Conservation (phyloP, 2,329 filamentous ascomycete species). For the Diaporthe vexans region DNA sequence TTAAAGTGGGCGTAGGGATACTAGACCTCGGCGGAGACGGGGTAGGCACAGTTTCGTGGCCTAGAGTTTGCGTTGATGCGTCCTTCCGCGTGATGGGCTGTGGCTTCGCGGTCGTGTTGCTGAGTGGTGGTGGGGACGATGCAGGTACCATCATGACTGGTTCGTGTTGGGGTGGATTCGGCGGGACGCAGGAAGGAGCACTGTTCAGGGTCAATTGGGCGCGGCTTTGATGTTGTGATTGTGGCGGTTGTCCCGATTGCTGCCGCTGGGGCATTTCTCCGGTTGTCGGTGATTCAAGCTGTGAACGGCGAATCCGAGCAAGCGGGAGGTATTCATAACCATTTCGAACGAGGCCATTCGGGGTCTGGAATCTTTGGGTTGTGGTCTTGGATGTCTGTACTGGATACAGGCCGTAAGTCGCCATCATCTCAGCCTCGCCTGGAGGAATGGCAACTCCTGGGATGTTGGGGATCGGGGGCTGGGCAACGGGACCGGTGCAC, state of each 20-base stretch:
- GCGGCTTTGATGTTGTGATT: not conserved
- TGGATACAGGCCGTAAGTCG: conserved; percentile 30
- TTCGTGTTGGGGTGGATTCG: not conserved
- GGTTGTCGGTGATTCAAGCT: not conserved
- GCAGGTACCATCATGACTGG: not conserved
- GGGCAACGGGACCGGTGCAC: not conserved
- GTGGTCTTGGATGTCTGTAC: conserved; percentile 7
- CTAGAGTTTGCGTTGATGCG: not conserved
- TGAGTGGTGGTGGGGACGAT: not conserved
- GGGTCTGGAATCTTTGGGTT: conserved; percentile 26
- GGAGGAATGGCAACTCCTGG: not conserved
- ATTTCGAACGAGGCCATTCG: conserved; percentile 18
- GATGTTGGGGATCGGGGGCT: not conserved
- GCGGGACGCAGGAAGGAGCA: not conserved
- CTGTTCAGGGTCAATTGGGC: not conserved
- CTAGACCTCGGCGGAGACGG: conserved; percentile 5
- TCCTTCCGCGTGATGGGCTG: no score
- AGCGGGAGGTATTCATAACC: conserved; percentile 35
- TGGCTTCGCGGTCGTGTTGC: not conserved
- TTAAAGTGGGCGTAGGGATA: conserved; percentile 25
- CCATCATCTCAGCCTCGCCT: conserved; percentile 32
- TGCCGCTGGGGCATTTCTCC: not conserved
- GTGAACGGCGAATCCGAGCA: not conserved
- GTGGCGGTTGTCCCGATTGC: not conserved
- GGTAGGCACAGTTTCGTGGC: not conserved